These are phyloP conservation scores for Aspergillus carbonarius DNA, from an alignment of 2,329 filamentous ascomycete genomes.

Conservation along the genomic window DNA sequence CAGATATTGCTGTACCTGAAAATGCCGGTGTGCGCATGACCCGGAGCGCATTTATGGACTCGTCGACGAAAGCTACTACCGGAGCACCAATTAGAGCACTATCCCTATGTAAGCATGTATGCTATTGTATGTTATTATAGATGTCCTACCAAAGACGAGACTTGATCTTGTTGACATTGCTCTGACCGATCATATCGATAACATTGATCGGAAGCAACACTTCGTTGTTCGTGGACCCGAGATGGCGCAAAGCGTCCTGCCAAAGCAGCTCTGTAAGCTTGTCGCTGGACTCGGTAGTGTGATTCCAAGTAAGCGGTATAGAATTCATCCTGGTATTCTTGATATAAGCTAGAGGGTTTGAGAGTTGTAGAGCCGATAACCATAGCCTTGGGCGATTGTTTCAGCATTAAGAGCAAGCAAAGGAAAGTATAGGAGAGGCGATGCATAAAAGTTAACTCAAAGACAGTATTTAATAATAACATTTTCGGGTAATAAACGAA, in stretches of 20 bases:
- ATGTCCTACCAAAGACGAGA: conserved; percentile 29
- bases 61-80: conserved; percentile 29
- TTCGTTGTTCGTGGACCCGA: conserved; percentile 32
- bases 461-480: not conserved
- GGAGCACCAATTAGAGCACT: conserved; percentile 28
- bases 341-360: not conserved
- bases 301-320: conserved; percentile 15
- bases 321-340: conserved; percentile 12
- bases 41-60: conserved; percentile 29
- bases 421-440: not conserved
- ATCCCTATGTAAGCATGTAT: conserved; percentile 12
- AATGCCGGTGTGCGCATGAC: conserved; percentile 30
- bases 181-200: conserved; percentile 29
- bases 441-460: not conserved
- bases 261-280: conserved; percentile 27
- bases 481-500: not conserved
- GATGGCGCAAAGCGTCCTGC: conserved; percentile 32
- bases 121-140: not conserved
- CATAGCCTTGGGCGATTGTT: not conserved
- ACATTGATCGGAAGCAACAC: conserved; percentile 34
- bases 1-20: conserved; percentile 22
- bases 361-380: not conserved
- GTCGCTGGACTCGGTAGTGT: conserved; percentile 14
- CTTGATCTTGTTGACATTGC: conserved; percentile 33
- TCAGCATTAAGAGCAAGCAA: not conserved